Percentiles rank a stretch among this genome's conserved stretches.
Evolutionary conservation across 2,329 filamentous ascomycete genomes (phyloP).

Genomic region (Sphaceloma murrayae): DNA sequence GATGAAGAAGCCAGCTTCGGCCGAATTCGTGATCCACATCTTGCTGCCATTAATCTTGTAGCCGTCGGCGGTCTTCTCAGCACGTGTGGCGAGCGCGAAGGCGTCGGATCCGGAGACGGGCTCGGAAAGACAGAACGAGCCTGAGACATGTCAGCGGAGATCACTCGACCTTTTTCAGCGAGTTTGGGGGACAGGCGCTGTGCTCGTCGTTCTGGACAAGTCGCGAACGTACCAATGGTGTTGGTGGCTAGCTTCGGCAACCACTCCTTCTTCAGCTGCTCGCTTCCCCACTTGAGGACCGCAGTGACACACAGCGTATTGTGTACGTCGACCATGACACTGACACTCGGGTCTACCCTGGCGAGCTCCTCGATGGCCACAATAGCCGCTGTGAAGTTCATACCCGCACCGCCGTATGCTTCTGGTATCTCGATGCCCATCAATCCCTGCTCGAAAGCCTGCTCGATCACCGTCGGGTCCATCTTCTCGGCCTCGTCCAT

Average conservation of each 20-base stretch:
- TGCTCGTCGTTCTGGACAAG: no score
- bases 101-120: conserved; percentile 90
- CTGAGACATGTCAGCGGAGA: conserved; percentile 23
- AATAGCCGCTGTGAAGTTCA: conserved; percentile 97
- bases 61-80: conserved; percentile 69
- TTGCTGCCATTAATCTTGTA: conserved; percentile 86
- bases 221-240: conserved; percentile 69
- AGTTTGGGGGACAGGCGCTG: conserved; percentile 25
- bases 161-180: background rate
- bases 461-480: conserved; percentile 80
- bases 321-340: conserved; percentile 92
- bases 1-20: conserved; percentile 91
- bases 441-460: conserved; percentile 91
- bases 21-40: conserved; percentile 99
- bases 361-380: conserved; percentile 96
- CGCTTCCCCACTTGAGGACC: conserved; percentile 72
- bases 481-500: conserved; percentile 97
- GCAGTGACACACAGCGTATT: conserved; percentile 97
- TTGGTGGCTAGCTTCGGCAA: conserved; percentile 82
- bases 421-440: conserved; percentile 98
- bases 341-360: conserved; percentile 85
- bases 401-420: conserved; percentile 89
- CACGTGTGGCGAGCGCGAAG: conserved; percentile 88
- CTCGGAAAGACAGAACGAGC: conserved; percentile 87
- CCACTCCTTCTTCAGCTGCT: conserved; percentile 71